phyloP scores from a whole-genome alignment of 2,329 filamentous ascomycete species.

The Incumbomyces delicatus region DNA sequence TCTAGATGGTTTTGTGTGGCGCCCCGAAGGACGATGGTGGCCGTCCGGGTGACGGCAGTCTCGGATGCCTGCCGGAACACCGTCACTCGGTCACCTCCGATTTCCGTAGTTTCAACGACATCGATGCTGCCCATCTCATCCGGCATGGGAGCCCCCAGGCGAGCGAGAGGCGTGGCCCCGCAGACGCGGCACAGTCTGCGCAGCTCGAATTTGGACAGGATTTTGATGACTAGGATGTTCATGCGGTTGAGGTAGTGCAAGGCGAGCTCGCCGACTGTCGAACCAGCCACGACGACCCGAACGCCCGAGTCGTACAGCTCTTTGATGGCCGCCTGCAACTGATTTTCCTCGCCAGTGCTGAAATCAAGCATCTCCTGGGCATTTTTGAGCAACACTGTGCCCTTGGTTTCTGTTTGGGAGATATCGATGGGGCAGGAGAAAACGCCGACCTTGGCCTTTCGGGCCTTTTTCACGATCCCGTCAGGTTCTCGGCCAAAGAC shows the following conservation, averaged over 20 bases:
- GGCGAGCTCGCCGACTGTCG: conserved; percentile 89
- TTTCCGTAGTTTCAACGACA: conserved; percentile 92
- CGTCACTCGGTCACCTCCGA: conserved; percentile 93
- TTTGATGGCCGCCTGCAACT: conserved; percentile 86
- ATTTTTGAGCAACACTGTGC: conserved; percentile 91
- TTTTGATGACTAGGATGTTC: conserved; percentile 90
- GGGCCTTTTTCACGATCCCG: conserved; percentile 79
- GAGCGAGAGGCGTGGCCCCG: conserved; percentile 88
- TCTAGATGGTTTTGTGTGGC: conserved; percentile 98
- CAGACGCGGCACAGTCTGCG: conserved; percentile 91
- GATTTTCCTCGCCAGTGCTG: conserved; percentile 88
- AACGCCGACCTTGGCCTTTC: conserved; percentile 89
- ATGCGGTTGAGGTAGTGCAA: conserved; percentile 97
- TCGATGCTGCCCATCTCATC: conserved; percentile 97
- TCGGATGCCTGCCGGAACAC: conserved; percentile 84
- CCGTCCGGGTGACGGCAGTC: conserved; percentile 79
- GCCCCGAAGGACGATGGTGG: conserved; percentile 86
- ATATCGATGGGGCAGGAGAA: conserved; percentile 94
- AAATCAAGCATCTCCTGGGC: conserved; percentile 98
- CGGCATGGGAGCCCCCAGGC: conserved; percentile 96
- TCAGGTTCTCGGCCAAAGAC: conserved; percentile 96
- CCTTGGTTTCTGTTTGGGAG: conserved; percentile 97
- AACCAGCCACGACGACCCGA: conserved; percentile 82
- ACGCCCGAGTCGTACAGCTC: conserved; percentile 90
- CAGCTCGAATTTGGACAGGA: conserved; percentile 96